Evolutionary conservation across 2,329 filamentous ascomycete genomes (phyloP).

Genomic region (Colletotrichum falcatum): DNA sequence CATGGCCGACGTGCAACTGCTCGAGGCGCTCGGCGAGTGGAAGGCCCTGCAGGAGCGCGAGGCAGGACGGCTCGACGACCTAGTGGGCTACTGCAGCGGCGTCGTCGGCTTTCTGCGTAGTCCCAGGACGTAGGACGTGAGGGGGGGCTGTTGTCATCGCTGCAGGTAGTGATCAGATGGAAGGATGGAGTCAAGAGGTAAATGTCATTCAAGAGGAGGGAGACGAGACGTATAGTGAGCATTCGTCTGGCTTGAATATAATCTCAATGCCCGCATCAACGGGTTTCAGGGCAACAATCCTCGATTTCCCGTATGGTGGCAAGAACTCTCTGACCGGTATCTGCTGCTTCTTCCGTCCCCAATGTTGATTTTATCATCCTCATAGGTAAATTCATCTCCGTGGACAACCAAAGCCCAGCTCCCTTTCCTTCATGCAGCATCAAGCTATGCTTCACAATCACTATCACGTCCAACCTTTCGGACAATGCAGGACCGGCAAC

Average conservation of each 20-base stretch:
- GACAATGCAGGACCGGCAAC: slow-evolving; percentile 2
- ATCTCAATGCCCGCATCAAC: slow-evolving; percentile 8
- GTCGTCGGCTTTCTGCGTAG: slow-evolving; percentile 85
- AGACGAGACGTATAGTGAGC: not conserved
- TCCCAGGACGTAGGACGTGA: slow-evolving; percentile 59
- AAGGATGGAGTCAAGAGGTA: not conserved
- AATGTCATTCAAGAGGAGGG: not conserved
- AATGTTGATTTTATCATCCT: not conserved
- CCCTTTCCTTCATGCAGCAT: not conserved
- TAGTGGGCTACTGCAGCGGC: slow-evolving; percentile 90
- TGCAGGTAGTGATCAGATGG: not conserved
- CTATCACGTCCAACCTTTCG: not conserved
- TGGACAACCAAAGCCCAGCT: not conserved
- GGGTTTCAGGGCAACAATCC: not conserved
- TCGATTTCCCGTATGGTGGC: not conserved
- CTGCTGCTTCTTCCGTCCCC: not conserved
- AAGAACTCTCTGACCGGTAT: not conserved
- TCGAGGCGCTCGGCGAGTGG: slow-evolving; percentile 75
- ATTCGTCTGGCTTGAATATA: slow-evolving; percentile 3
- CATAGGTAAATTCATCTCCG: too few species aligned
- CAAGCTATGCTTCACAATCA: not conserved
- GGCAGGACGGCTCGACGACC: slow-evolving; percentile 74
- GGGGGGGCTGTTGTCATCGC: not conserved
- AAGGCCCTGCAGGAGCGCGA: slow-evolving; percentile 79
- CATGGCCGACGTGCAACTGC: slow-evolving; percentile 64